These are phyloP conservation scores for Neurospora intermedia DNA, from an alignment of 495 filamentous ascomycete genomes.

Conservation along the genomic window DNA sequence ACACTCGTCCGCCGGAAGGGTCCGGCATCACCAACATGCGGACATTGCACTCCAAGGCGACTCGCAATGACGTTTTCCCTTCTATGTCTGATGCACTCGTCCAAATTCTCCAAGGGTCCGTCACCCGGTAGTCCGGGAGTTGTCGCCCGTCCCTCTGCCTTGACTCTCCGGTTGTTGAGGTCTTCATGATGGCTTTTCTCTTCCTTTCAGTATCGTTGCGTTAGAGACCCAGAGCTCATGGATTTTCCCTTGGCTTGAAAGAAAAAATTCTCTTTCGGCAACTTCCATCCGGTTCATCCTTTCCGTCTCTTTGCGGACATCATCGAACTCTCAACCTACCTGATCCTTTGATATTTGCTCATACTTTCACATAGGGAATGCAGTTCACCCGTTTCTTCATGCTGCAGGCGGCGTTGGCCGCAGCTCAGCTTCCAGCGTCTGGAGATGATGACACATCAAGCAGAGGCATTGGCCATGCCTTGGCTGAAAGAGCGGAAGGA, in stretches of 20 bases:
- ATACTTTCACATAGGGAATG: neutral
- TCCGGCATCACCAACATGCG: neutral
- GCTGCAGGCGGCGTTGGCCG: neutral
- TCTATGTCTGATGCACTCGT: neutral
- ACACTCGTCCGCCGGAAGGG: neutral
- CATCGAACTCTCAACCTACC: neutral
- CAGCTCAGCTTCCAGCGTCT: neutral
- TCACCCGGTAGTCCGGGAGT: neutral
- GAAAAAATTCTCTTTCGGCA: neutral
- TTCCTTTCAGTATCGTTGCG: neutral
- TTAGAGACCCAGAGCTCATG: neutral
- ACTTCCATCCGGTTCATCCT: neutral
- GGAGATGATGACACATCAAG: neutral
- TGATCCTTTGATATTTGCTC: neutral
- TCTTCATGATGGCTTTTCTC: neutral
- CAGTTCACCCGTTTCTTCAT: neutral
- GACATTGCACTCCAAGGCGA: neutral
- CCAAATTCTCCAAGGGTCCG: neutral
- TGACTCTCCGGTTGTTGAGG: neutral
- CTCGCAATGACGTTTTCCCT: neutral
- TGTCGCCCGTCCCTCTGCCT: neutral
- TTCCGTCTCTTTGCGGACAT: neutral
- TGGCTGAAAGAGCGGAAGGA: neutral
- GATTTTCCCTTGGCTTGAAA: neutral
- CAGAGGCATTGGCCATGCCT: neutral